Evolutionary conservation across 176 grass and related monocot genomes (phyloP), one percentile per base, ranked within the genome.

Genomic region (Themeda triandra): DNA sequence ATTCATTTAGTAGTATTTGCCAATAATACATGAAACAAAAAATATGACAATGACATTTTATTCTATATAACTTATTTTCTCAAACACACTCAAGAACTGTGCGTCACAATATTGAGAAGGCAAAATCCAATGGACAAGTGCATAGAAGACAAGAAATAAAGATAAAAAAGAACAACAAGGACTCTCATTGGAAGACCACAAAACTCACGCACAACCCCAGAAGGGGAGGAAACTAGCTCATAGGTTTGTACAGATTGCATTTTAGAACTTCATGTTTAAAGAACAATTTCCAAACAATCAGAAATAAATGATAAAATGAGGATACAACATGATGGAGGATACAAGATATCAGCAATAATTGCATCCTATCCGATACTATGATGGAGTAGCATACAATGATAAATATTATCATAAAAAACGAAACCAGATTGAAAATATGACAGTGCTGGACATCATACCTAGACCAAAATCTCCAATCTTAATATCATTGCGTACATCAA

Each of bases 401-500:
- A 45, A 82, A 71, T 71, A 65, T 19, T 78, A 75, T 40, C 66
- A 67, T 27, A 28, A 89, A 83, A 85, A 75, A 39, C 14, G 13
- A 75, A 89, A 29, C n/a, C 31, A 36, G 41, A 53, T 11, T 77
- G 59, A 23, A 90, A 69, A 85, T 56, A 45, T 75, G 53, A 68
- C 68, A 29, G 59, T 45, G 73, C n/a, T 46, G 19, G 42, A 84
- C 48, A 90, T 76, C 10, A 72, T 85, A 92, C 86, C 81, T 91
- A 90, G 86, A 77, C 83, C 78, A 80, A 86, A 85, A 84, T 89
- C 87, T 7, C 84, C 87, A 81, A 89, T 89, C 86, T 95, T 98
- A 73, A 98, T 93, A 87, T 98, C 95, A 86, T 95, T 98, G 60
- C 92, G 90, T 69, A 89, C 95, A 90, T 98, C 92, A 89, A 98